phyloP scores from a whole-genome alignment of 169 alveolate genomes.

The Perkinsus marinus region DNA sequence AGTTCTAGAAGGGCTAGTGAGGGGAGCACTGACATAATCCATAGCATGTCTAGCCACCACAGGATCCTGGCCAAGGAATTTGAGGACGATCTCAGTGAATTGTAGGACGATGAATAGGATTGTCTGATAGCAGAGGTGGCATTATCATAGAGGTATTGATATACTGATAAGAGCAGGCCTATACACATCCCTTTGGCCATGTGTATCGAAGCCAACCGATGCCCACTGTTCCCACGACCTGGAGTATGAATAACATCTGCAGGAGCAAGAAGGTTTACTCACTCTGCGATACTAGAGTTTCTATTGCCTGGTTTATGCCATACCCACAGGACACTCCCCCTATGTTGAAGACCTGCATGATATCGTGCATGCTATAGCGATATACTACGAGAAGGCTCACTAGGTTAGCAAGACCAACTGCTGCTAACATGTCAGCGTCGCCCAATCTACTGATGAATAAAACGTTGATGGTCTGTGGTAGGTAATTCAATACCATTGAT shows the following conservation, averaged over 20 bases:
- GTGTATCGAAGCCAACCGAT: not conserved
- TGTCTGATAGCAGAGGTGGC: not conserved
- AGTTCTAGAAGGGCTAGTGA: not conserved
- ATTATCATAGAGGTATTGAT: not conserved
- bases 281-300: not conserved
- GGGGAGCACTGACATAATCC: not conserved
- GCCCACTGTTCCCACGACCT: not conserved
- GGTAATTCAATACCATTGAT: not conserved
- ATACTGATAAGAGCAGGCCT: not conserved
- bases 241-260: too few species aligned
- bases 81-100: not conserved
- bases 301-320: not conserved
- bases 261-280: too few species aligned
- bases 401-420: not conserved
- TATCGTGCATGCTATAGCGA: not conserved
- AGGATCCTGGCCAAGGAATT: not conserved
- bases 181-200: not conserved
- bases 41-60: not conserved
- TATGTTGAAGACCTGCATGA: not conserved
- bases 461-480: not conserved
- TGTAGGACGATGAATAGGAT: not conserved
- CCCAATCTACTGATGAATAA: not conserved
- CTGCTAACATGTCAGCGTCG: not conserved
- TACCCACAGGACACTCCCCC: not conserved
- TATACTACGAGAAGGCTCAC: not conserved